Percentiles rank a stretch among this genome's conserved stretches.
phyloP scores from a whole-genome alignment of 148 eudicot species.

The Camellia japonica region DNA sequence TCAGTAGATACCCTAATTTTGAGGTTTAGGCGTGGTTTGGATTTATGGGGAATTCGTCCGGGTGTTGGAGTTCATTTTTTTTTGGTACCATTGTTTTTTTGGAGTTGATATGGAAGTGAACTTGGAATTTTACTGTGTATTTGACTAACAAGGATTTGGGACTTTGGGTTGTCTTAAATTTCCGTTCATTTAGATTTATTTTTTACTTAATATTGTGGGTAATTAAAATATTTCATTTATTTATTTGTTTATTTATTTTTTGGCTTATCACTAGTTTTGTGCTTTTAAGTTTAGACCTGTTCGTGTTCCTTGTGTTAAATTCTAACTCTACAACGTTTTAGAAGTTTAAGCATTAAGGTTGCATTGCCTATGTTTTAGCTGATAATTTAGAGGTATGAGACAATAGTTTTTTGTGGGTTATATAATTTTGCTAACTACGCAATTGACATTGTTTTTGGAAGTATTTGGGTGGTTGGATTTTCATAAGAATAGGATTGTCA shows the following conservation, averaged over 20 bases:
- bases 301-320: not conserved
- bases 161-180: not conserved
- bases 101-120: not conserved
- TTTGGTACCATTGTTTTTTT: not conserved
- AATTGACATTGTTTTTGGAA: not conserved
- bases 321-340: not conserved
- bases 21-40: not conserved
- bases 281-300: not conserved
- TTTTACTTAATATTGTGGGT: not conserved
- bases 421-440: not conserved
- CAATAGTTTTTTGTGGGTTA: not conserved
- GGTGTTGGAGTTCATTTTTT: not conserved
- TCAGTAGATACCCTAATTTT: not conserved
- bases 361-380: not conserved
- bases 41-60: not conserved
- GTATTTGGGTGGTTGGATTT: not conserved
- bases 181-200: not conserved
- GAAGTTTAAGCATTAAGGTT: not conserved
- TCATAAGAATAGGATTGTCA: not conserved
- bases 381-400: not conserved
- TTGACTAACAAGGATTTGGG: not conserved
- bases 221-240: not conserved
- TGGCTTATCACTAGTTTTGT: not conserved
- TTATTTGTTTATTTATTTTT: not conserved
- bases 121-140: not conserved